Conservation (phyloP, 108 stramenopile genomes). For the Skeletonema grethae region DNA sequence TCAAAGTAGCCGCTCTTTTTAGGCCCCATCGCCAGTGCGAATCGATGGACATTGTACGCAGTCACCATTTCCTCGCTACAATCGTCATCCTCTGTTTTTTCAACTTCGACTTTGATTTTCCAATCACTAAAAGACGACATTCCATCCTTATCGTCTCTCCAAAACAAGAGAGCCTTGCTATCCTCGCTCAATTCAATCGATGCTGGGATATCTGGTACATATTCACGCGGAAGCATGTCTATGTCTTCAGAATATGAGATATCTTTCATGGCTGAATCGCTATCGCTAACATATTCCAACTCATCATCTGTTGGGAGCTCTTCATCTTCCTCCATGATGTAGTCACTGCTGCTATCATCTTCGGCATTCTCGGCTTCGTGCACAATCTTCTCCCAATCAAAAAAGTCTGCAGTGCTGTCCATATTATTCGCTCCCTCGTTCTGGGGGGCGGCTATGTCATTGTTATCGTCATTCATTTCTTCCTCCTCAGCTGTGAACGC, state of each 20-base stretch:
- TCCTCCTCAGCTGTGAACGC: no score
- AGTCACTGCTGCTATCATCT: background rate
- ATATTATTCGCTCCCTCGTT: no score
- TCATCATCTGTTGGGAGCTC: background rate
- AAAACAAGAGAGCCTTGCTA: slow-evolving; percentile 19
- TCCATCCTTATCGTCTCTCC: slow-evolving; percentile 34
- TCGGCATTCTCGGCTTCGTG: no score
- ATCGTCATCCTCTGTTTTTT: background rate
- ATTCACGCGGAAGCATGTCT: background rate
- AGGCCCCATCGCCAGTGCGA: slow-evolving; percentile 31
- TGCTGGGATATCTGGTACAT: background rate
- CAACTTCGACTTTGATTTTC: slow-evolving; percentile 31
- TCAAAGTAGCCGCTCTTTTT: slow-evolving; percentile 46
- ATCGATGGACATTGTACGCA: slow-evolving; percentile 37
- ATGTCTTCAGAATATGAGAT: background rate
- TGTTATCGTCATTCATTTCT: no score
- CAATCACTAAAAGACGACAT: slow-evolving; percentile 38
- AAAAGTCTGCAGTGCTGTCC: no score
- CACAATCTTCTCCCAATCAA: no score
- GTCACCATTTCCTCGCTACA: slow-evolving; percentile 2
- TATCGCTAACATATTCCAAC: background rate
- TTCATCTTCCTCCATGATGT: background rate
- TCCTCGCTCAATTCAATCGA: background rate
- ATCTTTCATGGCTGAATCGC: background rate
- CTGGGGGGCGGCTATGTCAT: no score